phyloP scores from a whole-genome alignment of 2,329 filamentous ascomycete genomes.

The Cercospora zeae-maydis region DNA sequence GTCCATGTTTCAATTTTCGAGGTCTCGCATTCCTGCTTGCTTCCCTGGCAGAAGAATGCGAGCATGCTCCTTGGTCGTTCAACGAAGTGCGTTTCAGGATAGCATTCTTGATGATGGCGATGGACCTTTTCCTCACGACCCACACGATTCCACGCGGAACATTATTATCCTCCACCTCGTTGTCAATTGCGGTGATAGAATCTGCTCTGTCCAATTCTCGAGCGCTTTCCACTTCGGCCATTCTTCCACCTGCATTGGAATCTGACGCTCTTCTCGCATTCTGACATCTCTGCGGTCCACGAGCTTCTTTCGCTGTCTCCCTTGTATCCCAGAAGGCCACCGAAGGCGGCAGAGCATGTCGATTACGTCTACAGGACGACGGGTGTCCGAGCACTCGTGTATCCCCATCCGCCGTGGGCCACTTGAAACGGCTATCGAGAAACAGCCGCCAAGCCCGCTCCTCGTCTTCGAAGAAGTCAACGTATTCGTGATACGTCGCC shows the following conservation, averaged over 20 bases:
- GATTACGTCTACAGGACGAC: not conserved
- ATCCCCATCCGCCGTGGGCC: not conserved
- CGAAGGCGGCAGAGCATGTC: conserved; percentile 14
- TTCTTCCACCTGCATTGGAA: not conserved
- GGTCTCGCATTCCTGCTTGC: not conserved
- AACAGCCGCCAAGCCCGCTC: not conserved
- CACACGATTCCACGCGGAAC: not conserved
- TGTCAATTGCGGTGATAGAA: not conserved
- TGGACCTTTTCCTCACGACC: not conserved
- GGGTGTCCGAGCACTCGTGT: not conserved
- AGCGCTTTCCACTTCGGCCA: not conserved
- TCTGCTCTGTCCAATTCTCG: not conserved
- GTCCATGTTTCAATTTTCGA: not conserved
- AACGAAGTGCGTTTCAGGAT: not conserved
- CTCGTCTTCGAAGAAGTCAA: not conserved
- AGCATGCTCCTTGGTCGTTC: not conserved
- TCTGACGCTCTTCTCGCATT: not conserved
- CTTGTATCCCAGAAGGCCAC: not conserved
- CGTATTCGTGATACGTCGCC: not conserved
- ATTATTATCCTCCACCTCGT: not conserved
- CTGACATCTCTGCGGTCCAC: not conserved
- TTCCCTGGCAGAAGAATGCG: not conserved
- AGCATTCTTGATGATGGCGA: not conserved
- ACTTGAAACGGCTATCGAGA: not conserved
- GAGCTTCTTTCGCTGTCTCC: not conserved